phyloP scores from a whole-genome alignment of 2,329 filamentous ascomycete species.

The Xylaria sp. region DNA sequence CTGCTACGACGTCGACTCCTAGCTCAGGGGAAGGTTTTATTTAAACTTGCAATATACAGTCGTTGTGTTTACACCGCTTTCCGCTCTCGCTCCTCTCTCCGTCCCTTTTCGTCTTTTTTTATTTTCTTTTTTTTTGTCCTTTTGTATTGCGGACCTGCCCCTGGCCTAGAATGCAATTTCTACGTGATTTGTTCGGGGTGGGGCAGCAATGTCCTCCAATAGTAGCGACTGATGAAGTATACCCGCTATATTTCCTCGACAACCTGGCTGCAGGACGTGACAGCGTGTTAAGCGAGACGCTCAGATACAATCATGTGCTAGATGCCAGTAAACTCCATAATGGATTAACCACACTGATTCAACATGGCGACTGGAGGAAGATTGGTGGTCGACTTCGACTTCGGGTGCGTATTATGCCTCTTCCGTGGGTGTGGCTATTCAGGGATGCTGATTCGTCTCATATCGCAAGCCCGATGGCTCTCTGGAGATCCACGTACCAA shows the following conservation, averaged over 20 bases:
- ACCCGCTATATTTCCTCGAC: constrained; percentile 21
- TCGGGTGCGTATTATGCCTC: constrained; percentile 7
- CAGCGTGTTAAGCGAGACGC: constrained; percentile 30
- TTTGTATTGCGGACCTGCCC: neutral
- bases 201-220: neutral
- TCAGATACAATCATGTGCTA: constrained; percentile 27
- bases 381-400: constrained; percentile 22
- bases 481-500: constrained; percentile 20
- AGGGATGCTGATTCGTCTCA: constrained; percentile 2
- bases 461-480: constrained; percentile 9
- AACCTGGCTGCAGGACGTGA: constrained; percentile 17
- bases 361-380: constrained; percentile 29
- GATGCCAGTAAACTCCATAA: constrained; percentile 24
- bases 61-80: neutral
- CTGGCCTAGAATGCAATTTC: constrained; percentile 13
- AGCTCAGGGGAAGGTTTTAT: neutral
- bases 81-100: neutral
- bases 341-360: constrained; percentile 22
- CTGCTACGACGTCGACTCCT: constrained; percentile 1
- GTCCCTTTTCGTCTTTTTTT: neutral
- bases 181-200: constrained; percentile 13
- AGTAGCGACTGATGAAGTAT: constrained; percentile 21
- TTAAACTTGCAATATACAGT: constrained; percentile 2
- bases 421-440: neutral
- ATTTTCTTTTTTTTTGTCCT: neutral